phyloP scores from a whole-genome alignment of 306 rosid species.

The Malus sylvestris region DNA sequence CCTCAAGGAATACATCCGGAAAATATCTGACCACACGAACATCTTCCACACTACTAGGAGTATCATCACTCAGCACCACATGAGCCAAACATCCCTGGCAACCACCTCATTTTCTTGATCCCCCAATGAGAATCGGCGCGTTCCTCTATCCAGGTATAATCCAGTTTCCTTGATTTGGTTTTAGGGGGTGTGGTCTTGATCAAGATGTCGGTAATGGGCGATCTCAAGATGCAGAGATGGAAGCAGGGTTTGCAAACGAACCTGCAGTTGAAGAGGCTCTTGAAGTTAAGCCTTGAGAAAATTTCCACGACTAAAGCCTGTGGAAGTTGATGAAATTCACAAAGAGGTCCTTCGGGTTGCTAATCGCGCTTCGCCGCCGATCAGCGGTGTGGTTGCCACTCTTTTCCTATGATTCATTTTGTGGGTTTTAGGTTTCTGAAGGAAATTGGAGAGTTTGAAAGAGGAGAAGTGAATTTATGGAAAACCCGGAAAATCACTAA shows the following conservation, averaged over 20 bases:
- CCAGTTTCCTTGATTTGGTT: not conserved
- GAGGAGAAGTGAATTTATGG: too few relatives aligned
- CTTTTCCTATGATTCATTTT: too few relatives aligned
- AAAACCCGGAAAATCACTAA: too few relatives aligned
- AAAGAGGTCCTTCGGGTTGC: not conserved
- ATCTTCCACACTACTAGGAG: too few relatives aligned
- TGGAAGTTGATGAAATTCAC: not conserved
- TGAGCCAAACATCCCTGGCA: too few relatives aligned
- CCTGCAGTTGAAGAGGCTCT: not conserved
- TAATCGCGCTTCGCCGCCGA: too few relatives aligned
- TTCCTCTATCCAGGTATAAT: not conserved
- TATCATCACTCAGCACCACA: too few relatives aligned
- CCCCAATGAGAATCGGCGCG: not conserved
- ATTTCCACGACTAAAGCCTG: not conserved
- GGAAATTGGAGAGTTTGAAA: too few relatives aligned
- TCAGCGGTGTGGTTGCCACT: too few relatives aligned
- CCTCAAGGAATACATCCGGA: too few relatives aligned
- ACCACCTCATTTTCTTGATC: not conserved
- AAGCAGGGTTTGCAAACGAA: not conserved
- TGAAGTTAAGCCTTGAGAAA: conserved; percentile 1
- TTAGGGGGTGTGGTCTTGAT: not conserved
- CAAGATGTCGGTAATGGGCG: not conserved
- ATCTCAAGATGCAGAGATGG: not conserved
- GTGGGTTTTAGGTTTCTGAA: too few relatives aligned
- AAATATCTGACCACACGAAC: too few relatives aligned